Evolutionary conservation across 2,329 filamentous ascomycete genomes (phyloP).

Genomic region (Furcasterigmium sp.): DNA sequence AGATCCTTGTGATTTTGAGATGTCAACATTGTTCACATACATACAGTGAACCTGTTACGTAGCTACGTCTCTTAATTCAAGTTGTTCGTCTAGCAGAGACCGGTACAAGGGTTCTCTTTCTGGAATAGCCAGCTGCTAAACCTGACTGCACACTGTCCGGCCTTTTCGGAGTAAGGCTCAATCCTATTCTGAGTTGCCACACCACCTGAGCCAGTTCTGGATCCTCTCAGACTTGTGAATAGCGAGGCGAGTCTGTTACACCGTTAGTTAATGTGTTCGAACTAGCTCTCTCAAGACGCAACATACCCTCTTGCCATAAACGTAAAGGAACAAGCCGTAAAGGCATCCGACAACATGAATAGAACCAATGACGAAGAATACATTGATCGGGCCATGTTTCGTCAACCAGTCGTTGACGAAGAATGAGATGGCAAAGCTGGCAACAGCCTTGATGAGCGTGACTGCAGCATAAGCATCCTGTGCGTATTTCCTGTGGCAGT

Average conservation of each 20-base stretch:
- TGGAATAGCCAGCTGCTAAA: too few species aligned
- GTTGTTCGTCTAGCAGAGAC: too few species aligned
- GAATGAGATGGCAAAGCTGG: constrained; percentile 7
- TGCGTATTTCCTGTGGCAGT: neutral
- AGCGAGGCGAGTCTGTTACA: neutral
- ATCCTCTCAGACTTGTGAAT: neutral
- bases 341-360: constrained; percentile 2
- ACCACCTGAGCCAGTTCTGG: neutral
- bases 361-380: constrained; percentile 7
- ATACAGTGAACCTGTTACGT: too few species aligned
- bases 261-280: neutral
- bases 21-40: too few species aligned
- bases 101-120: too few species aligned
- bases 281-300: neutral
- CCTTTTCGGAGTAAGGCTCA: too few species aligned
- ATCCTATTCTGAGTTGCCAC: neutral
- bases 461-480: constrained; percentile 7
- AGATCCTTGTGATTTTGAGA: too few species aligned
- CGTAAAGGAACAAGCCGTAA: constrained; percentile 3
- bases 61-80: too few species aligned
- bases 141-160: too few species aligned
- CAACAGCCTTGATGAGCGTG: constrained; percentile 5
- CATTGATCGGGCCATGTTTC: constrained; percentile 2
- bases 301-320: constrained; percentile 4
- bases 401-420: constrained; percentile 7